These are phyloP conservation scores for Noccaea bulbosa DNA, from an alignment of 345 rosid genomes.

Conservation along the genomic window DNA sequence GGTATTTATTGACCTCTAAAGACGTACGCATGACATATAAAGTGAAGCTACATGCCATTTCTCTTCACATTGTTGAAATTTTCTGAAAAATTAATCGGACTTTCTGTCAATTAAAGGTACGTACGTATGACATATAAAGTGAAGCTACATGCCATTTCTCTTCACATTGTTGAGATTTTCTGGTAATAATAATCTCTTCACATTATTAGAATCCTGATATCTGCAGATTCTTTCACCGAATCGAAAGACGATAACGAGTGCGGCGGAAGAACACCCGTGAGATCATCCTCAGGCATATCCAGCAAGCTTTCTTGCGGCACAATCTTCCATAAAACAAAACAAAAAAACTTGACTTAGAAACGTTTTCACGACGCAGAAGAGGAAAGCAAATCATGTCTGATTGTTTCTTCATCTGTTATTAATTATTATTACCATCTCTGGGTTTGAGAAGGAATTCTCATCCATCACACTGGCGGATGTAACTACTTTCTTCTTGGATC, in stretches of 20 bases:
- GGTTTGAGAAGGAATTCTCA: constrained; percentile 75
- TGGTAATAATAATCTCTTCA: constrained; percentile 35
- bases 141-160: background rate
- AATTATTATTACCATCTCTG: constrained; percentile 56
- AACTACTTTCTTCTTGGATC: constrained; percentile 58
- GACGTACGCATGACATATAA: background rate
- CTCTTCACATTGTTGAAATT: constrained; percentile 51
- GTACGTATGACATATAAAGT: background rate
- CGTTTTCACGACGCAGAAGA: background rate
- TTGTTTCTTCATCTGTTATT: background rate
- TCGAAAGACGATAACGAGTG: constrained; percentile 71
- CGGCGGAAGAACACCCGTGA: constrained; percentile 60
- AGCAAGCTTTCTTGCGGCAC: constrained; percentile 50
- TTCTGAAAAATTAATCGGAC: too few species aligned
- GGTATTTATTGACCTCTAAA: background rate
- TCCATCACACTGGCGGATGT: constrained; percentile 70
- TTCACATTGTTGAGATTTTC: constrained; percentile 51
- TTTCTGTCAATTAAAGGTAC: too few species aligned
- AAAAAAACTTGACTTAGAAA: constrained; percentile 4
- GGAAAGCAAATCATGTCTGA: background rate
- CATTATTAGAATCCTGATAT: constrained; percentile 39
- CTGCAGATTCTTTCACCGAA: constrained; percentile 50
- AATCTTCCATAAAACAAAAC: constrained; percentile 50
- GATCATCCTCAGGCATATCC: constrained; percentile 45
- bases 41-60: background rate